Evolutionary conservation across 495 filamentous ascomycete species (phyloP).

Genomic region (Aspergillus sparsus): DNA sequence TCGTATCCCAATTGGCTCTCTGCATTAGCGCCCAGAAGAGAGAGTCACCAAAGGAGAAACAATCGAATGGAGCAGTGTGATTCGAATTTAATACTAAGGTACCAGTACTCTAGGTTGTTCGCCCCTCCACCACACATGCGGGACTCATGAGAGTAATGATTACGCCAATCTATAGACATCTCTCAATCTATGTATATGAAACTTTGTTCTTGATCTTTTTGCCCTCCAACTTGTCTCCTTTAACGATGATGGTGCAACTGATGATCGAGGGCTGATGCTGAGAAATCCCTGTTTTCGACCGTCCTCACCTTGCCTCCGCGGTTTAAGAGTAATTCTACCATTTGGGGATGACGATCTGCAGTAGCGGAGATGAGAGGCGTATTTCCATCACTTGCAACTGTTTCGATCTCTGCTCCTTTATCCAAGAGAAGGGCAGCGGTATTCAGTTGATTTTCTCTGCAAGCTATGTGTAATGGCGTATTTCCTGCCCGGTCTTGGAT

Average conservation of each 20-base stretch:
- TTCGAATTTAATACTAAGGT: too few species aligned
- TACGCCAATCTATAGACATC: not conserved
- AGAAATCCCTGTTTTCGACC: too few species aligned
- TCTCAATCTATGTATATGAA: not conserved
- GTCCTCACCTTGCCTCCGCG: constrained; percentile 27
- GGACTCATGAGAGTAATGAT: too few species aligned
- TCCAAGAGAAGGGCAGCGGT: constrained; percentile 21
- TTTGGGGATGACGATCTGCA: not conserved
- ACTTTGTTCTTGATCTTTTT: not conserved
- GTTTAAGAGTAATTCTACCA: constrained; percentile 29
- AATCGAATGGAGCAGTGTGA: not conserved
- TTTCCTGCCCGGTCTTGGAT: not conserved
- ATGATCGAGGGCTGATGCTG: too few species aligned
- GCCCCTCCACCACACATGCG: too few species aligned
- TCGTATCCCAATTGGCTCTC: constrained; percentile 13
- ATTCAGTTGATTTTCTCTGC: constrained; percentile 7
- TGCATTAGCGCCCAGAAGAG: constrained; percentile 11
- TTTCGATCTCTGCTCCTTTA: constrained; percentile 21
- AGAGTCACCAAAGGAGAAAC: not conserved
- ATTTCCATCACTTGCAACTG: not conserved
- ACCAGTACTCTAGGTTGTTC: too few species aligned
- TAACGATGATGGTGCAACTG: too few species aligned
- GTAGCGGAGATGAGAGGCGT: constrained; percentile 12
- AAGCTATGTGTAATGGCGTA: constrained; percentile 22
- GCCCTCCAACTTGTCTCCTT: not conserved